Evolutionary conservation across 257 asterid genomes (phyloP), one percentile per base, ranked within the genome.

Genomic region (Schizonepeta tenuifolia): DNA sequence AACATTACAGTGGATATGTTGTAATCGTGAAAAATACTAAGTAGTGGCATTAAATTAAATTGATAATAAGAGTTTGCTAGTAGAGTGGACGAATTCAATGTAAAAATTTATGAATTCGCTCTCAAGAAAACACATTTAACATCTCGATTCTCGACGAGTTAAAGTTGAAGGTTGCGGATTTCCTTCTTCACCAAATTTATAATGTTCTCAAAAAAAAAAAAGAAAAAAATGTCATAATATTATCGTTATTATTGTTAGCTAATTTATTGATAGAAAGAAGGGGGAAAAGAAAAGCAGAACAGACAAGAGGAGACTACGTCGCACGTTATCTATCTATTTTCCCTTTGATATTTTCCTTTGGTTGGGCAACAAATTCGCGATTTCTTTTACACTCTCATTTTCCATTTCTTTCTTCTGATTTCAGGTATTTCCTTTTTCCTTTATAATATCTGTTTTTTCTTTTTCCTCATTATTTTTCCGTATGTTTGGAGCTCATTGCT

Each of bases 351-450:
- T 46, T 58, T 47, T 24, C 69, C 41, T 31, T 47, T 75, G 87
- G 83, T 56, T 72, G 67, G 58, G 73, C 88, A 72, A 63, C 57
- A 64, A 78, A 22, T 68, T 79, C 86, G 88, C 79, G 76, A 79
- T 84, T 76, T 68, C 67, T 63, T 33, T 36, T 63, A 54, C 64
- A 54, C 75, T 67, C 65, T 22, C 66, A 26, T 64, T 50, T 66
- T n/a, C 54, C 69, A 7, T 40, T 67, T 69, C 74, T 28, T 69
- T 73, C 65, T 50, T 83, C 64, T 28, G 58, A 75, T 65, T 76
- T 69, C 81, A 85, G 90, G 96, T 86, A 77, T 69, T 55, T 62
- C 70, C 18, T 0, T 51, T 55, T 49, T 56, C 36, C 64, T 28
- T 24, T 40, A 6, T 66, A 36, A 6, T 66, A 36, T 72, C 36